Conservation (phyloP, 2,329 filamentous ascomycete genomes). For the Pseudodiploospora longispora region DNA sequence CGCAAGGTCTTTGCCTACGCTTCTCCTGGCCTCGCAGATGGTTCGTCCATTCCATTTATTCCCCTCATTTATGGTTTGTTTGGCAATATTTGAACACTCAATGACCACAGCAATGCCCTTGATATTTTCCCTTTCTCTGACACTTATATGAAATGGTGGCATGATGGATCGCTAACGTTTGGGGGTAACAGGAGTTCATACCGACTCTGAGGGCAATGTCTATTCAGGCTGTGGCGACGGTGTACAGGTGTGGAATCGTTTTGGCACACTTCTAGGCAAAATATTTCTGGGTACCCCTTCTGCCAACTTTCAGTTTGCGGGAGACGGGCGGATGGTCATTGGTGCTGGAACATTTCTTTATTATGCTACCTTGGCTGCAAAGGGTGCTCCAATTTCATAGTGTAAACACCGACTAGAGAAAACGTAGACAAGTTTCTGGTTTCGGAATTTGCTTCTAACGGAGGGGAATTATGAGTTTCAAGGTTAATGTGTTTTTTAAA, state of each 20-base stretch:
- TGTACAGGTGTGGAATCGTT: slow-evolving; percentile 38
- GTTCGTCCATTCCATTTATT: slow-evolving; percentile 19
- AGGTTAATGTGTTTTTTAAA: too few species aligned
- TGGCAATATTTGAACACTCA: neutral
- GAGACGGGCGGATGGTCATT: slow-evolving; percentile 34
- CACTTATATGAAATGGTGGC: neutral
- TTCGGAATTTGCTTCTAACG: too few species aligned
- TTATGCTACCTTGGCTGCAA: slow-evolving; percentile 2
- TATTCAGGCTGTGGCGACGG: slow-evolving; percentile 43
- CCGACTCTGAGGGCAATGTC: slow-evolving; percentile 38
- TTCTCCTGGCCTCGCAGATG: slow-evolving; percentile 4
- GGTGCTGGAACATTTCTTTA: slow-evolving; percentile 6
- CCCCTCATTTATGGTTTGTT: neutral
- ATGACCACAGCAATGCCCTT: slow-evolving; percentile 24
- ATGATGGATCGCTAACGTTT: slow-evolving; percentile 41
- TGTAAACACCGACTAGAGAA: too few species aligned
- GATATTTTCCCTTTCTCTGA: slow-evolving; percentile 33
- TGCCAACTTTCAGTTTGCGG: slow-evolving; percentile 41
- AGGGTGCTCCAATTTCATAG: slow-evolving; percentile 7
- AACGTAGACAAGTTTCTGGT: too few species aligned
- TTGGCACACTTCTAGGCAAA: slow-evolving; percentile 37
- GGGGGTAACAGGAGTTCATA: slow-evolving; percentile 37
- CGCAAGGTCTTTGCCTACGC: slow-evolving; percentile 6
- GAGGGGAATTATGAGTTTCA: too few species aligned
- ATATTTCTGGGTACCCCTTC: slow-evolving; percentile 33